Conservation (phyloP, 768 basidiomycete genomes). For the Cyathus striatus region DNA sequence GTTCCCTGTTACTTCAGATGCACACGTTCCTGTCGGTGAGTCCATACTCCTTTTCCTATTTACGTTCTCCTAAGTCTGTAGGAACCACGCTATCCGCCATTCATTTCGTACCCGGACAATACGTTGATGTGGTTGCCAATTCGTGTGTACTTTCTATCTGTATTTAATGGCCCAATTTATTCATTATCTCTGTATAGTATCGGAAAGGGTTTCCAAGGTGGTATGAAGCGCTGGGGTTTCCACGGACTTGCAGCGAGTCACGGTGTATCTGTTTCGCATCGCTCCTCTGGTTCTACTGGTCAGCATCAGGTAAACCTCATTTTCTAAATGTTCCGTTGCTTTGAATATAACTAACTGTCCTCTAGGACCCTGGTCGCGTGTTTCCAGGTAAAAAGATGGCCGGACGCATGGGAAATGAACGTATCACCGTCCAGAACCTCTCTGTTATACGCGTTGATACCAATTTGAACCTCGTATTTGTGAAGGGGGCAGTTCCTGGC, state of each 20-base stretch:
- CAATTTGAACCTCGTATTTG: conserved; percentile 80
- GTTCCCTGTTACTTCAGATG: conserved; percentile 85
- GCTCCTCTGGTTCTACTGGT: conserved; percentile 89
- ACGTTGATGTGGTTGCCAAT: conserved; percentile 85
- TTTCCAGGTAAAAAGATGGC: conserved; percentile 99
- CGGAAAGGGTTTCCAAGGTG: conserved; percentile 95
- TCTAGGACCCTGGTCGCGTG: conserved; percentile 89
- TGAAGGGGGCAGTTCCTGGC: conserved; percentile 90
- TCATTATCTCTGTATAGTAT: conserved; percentile 45
- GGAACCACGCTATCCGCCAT: conserved; percentile 86
- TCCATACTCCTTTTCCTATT: conserved; percentile 1
- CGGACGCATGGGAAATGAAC: conserved; percentile 83
- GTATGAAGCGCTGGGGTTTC: conserved; percentile 96
- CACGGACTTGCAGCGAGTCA: conserved; percentile 89
- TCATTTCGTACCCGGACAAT: conserved; percentile 97
- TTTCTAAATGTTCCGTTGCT: conserved; percentile 1
- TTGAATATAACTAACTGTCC: conserved; percentile 4
- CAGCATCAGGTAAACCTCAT: conserved; percentile 73
- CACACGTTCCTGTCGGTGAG: conserved; percentile 85
- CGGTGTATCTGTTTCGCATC: conserved; percentile 93
- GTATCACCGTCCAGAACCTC: conserved; percentile 84
- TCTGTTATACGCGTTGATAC: conserved; percentile 86
- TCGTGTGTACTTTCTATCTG: too few species aligned
- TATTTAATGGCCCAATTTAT: too few species aligned
- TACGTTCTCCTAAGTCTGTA: conserved; percentile 19